Conservation (phyloP, 805 yeast genomes). For the Torulaspora franciscae region DNA sequence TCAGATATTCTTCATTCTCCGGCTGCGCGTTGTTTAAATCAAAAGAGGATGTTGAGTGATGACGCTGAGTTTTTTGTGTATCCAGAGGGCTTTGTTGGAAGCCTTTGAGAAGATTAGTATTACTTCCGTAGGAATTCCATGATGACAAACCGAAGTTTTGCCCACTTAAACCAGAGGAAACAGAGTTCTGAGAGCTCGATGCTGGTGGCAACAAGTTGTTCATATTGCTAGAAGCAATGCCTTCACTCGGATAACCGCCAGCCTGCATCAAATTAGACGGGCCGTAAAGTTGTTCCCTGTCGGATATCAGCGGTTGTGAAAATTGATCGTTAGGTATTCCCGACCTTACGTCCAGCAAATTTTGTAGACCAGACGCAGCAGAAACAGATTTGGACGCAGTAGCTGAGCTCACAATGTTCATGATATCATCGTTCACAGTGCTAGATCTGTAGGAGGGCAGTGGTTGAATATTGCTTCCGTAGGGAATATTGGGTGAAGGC, state of each 20-base stretch:
- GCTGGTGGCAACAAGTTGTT: conserved; percentile 6
- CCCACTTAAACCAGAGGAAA: conserved; percentile 2
- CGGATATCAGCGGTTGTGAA: conserved; percentile 1
- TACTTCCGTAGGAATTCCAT: conserved; percentile 10
- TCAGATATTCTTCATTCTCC: conserved; percentile 19
- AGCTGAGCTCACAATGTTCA: conserved; percentile 29
- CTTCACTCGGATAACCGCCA: conserved; percentile 1
- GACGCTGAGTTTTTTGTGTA: conserved; percentile 4
- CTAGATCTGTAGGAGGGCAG: conserved; percentile 2
- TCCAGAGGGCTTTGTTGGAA: conserved; percentile 1
- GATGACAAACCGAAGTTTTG: conserved; percentile 9
- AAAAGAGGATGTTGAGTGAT: conserved; percentile 9
- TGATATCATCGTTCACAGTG: conserved; percentile 25
- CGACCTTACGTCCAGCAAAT: conserved; percentile 11
- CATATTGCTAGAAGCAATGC: conserved; percentile 5
- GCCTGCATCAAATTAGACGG: conserved; percentile 5
- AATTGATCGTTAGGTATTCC: conserved; percentile 1
- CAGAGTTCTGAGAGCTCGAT: conserved; percentile 6
- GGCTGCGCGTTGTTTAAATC: conserved; percentile 10
- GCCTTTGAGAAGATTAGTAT: background rate
- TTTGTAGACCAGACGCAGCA: conserved; percentile 20
- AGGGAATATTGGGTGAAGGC: conserved; percentile 17
- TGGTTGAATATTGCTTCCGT: conserved; percentile 9
- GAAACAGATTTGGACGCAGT: conserved; percentile 24
- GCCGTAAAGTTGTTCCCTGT: conserved; percentile 3